Evolutionary conservation across 2,329 filamentous ascomycete species (phyloP), one percentile per base, ranked within the genome.

Genomic region (Penicillium sp.): DNA sequence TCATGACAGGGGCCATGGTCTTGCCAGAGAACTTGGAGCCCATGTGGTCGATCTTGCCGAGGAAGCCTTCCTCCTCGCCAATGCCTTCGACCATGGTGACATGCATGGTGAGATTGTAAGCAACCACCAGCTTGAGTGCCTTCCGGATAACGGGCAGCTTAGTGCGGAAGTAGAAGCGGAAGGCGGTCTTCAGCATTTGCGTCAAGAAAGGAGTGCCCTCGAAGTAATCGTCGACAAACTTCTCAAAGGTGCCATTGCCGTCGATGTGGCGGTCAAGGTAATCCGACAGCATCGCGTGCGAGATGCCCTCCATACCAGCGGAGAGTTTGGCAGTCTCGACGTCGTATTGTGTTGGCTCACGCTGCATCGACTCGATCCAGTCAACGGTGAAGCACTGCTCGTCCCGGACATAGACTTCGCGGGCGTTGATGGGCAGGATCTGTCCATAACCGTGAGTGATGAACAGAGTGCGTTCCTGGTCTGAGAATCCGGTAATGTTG

Each of bases 391-490:
- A 95, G 81, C 91, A 96, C 76, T 90, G 90, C 66, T 96, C 91
- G 63, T 97, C 92, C 50, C 88, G 87, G 21, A 97, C 92, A 65
- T 87, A 96, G 40, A 97, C 92, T 76, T 97, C 92, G 59, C 93
- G 91, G 53, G 94, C 93, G 81, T 89, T 92, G 75, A 97, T 90
- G 38, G 93, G 92, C 50, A 97, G 83, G 68, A 91, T 90, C 75
- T 95, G 93, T 46, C 93, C 93, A 69, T 97, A 97, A 34, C 93
- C 93, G 73, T 97, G 93, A 11, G 93, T 97, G 75, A 97, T 92
- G 86, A 92, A 97, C 76, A 97, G 76, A n/a, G 79, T 81, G 50
- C 82, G 80, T 70, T 87, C 84, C 19, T 80, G 75, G 29, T 83
- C 79, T 16, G 84, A 85, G 74, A 87, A 87, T 33, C 92, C 92